These are phyloP conservation scores for Apocynum venetum DNA, from an alignment of 257 asterid species.

Conservation along the genomic window DNA sequence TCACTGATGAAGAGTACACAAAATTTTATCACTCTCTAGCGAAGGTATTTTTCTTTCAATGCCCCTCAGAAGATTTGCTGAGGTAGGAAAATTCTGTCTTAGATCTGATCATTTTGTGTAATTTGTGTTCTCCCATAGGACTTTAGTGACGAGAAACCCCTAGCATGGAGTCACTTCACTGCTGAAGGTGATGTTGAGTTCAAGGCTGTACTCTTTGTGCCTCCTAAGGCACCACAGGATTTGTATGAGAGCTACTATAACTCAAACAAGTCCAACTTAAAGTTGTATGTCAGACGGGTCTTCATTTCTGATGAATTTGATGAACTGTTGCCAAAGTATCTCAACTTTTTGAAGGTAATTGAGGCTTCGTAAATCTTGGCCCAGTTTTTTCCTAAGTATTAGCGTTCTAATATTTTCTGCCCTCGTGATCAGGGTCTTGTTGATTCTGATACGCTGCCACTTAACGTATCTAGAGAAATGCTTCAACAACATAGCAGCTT, in stretches of 20 bases:
- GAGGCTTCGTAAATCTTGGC: slow-evolving; percentile 6
- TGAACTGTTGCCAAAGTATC: slow-evolving; percentile 87
- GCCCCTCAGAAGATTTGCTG: not conserved
- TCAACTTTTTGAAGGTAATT: slow-evolving; percentile 79
- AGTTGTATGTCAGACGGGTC: slow-evolving; percentile 77
- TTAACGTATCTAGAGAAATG: slow-evolving; percentile 96
- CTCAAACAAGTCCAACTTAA: slow-evolving; percentile 74
- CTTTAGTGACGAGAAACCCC: slow-evolving; percentile 77
- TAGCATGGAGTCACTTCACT: slow-evolving; percentile 84
- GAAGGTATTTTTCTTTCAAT: slow-evolving; percentile 41
- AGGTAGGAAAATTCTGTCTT: not conserved
- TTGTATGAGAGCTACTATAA: slow-evolving; percentile 90
- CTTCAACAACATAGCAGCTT: slow-evolving; percentile 95
- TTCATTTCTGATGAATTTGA: slow-evolving; percentile 93
- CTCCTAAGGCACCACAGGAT: slow-evolving; percentile 94
- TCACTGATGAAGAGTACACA: slow-evolving; percentile 78
- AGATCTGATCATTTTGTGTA: slow-evolving; percentile 5
- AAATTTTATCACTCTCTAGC: slow-evolving; percentile 83
- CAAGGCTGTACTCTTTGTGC: slow-evolving; percentile 82
- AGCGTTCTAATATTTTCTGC: not conserved
- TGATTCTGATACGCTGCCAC: slow-evolving; percentile 95
- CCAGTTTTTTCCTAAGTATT: not conserved
- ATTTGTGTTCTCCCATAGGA: slow-evolving; percentile 42
- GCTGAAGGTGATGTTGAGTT: slow-evolving; percentile 98
- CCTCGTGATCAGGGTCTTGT: slow-evolving; percentile 73